Base-by-base conservation (phyloP, 2,329 filamentous ascomycete genomes). In the Sclerotinia sclerotiorum region DNA sequence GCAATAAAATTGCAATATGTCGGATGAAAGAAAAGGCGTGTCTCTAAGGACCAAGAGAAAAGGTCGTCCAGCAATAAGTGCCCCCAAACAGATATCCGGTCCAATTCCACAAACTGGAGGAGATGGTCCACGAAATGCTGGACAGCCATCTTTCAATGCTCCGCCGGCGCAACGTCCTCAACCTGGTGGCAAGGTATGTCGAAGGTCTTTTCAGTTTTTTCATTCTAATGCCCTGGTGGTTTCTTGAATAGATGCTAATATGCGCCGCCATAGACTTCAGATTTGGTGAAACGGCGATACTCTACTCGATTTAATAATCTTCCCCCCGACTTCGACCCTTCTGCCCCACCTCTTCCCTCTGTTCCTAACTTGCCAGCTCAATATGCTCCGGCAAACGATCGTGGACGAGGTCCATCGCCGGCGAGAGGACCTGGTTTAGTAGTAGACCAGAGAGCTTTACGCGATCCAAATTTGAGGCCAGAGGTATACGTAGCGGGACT, bases 251-350 rank as follows among this genome's bases (percentile, higher is more conserved):
- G 6, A 49, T 63, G 70, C 70, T 72, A 62, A 70, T 51, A 44
- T 17, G 39, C 39, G 21, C 5, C 19, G 42, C 48, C 49, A 35
- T 10, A 79, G 86, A 89, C 87, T 1, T 87, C 87, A 32, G 94
- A 99, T 79, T 84, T 98, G 66, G 94, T 99, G 69, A 98, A 98
- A 82, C 87, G 93, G 74, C 85, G 95, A 74, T 99, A 98, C 80
- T 98, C 95, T 51, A 94, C 94, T 54, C 89, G 94, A 70, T 97
- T 97, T 79, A 94, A 93, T 75, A 88, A 91, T 72, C 79, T 90
- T 0, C 90, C 91, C 1, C 82, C 87, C 69, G 88, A 92, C 74
- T 91, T 88, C 77, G 86, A 90, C 74, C 82, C 85, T 73, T 87
- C 85, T 68, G 87, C 86, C 27, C 87, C 79, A n/a, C 86, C 93